Evolutionary conservation across 176 grass and related monocot species (phyloP), one percentile per base, ranked within the genome.

Genomic region (Oryza australiensis): DNA sequence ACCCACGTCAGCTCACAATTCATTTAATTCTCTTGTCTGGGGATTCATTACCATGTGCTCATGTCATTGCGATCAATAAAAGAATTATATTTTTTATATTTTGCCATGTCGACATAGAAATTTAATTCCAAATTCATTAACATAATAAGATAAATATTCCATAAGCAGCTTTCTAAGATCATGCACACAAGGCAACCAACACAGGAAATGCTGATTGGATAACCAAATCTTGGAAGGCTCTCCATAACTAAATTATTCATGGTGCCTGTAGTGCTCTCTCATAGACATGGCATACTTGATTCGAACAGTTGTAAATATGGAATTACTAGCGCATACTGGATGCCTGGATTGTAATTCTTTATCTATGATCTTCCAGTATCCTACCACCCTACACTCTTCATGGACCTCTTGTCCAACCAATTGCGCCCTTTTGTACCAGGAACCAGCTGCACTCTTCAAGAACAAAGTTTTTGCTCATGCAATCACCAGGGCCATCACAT

Each of bases 301-400:
- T 70, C 28, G 11, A 62, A 38, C 46, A 77, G 0, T 77, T 74
- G 33, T 69, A 69, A 80, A 30, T 80, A 68, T 12, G n/a, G 62
- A n/a, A 53, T 71, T 55, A 72, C 7, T 32, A 72, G 22, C 28
- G 35, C 68, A 62, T 42, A 45, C 24, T 28, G 37, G 5, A 63
- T 63, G 20, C 20, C 18, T 55, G 51, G 51, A 55, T 55, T 59
- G 55, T 14, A 74, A 81, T 23, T 62, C 26, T 80, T 67, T 20
- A 32, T 26, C 62, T 75, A 43, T 62, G 51, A 60, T 60, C 55
- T 24, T 60, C 7, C 43, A 87, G 27, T 13, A 63, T 87, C 59
- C 49, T 27, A 80, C 62, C 66, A 42, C 55, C 62, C n/a, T 62
- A 60, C 32, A 26, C 34, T 29, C 38, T 46, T 18, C 49, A 70